phyloP scores from a whole-genome alignment of 1,284 basidiomycete genomes.

The Puccinia hordei region DNA sequence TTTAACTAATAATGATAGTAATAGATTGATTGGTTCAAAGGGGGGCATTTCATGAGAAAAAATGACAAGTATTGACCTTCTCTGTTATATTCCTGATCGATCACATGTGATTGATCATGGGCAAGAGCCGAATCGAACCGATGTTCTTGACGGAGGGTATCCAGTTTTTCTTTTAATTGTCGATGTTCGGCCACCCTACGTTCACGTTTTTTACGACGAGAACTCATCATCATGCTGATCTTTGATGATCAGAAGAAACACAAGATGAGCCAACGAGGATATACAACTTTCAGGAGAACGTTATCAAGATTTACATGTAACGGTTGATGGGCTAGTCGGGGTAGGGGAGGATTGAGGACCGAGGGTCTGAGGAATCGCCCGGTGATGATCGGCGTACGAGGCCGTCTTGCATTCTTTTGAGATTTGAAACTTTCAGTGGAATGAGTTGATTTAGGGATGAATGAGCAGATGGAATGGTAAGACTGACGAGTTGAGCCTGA shows the following conservation, averaged over 20 bases:
- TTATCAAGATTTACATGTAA: conserved; percentile 11
- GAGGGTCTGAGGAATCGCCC: conserved; percentile 34
- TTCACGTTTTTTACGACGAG: conserved; percentile 27
- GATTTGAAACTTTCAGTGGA: neutral
- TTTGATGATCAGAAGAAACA: neutral
- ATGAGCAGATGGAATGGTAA: neutral
- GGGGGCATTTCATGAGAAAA: neutral
- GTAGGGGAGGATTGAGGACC: conserved; percentile 25
- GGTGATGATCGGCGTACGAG: conserved; percentile 40
- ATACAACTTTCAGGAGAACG: no score
- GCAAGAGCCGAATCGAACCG: neutral
- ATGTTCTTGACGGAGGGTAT: conserved; percentile 16
- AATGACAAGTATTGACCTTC: no score
- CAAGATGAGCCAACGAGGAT: neutral
- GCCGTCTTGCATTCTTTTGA: neutral
- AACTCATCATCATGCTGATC: conserved; percentile 45
- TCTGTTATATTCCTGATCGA: conserved; percentile 3
- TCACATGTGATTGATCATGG: neutral
- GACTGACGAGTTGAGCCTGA: conserved; percentile 16
- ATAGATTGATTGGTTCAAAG: neutral
- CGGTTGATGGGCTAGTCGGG: conserved; percentile 43
- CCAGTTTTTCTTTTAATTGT: conserved; percentile 23
- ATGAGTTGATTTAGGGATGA: neutral
- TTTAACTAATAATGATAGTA: neutral
- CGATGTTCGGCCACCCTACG: conserved; percentile 15